A percentile compares a stretch with the other conserved stretches of the same genome.
These are phyloP conservation scores for Monilinia aucupariae DNA, from an alignment of 2,329 filamentous ascomycete genomes.

Conservation along the genomic window DNA sequence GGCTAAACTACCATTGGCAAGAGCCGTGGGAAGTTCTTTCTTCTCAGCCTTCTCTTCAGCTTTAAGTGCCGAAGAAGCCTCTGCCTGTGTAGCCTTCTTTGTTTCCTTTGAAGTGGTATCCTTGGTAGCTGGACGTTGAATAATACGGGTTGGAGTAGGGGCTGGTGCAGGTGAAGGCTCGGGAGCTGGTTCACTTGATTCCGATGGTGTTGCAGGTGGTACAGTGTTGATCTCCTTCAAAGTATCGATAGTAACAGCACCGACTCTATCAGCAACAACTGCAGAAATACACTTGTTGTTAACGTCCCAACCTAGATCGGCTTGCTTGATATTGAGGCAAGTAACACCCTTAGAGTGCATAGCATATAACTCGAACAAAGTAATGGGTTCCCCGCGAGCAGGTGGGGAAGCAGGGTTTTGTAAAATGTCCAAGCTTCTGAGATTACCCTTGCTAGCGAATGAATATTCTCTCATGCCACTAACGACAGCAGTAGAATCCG, in stretches of 20 bases:
- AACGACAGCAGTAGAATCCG: constrained; percentile 94
- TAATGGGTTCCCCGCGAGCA: constrained; percentile 58
- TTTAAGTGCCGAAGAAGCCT: constrained; percentile 25
- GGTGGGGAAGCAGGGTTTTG: constrained; percentile 60
- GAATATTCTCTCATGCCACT: constrained; percentile 95
- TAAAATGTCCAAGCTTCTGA: constrained; percentile 87
- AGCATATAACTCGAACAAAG: constrained; percentile 88
- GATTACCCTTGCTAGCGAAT: constrained; percentile 75
- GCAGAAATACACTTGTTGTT: constrained; percentile 82
- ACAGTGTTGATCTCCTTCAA: constrained; percentile 41
- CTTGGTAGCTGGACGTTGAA: constrained; percentile 29
- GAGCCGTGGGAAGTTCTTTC: constrained; percentile 23
- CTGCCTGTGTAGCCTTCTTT: constrained; percentile 28
- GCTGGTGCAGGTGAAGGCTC: constrained; percentile 21
- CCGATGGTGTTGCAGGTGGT: constrained; percentile 17
- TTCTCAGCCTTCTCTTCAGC: constrained; percentile 39
- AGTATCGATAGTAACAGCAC: constrained; percentile 68
- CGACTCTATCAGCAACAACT: constrained; percentile 69
- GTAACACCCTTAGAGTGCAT: constrained; percentile 99
- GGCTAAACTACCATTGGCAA: constrained; percentile 28
- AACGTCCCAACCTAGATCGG: constrained; percentile 84
- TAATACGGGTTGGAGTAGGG: constrained; percentile 29
- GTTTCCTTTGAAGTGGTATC: constrained; percentile 28
- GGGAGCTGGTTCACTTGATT: constrained; percentile 16
- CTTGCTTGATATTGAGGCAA: constrained; percentile 76